Base-by-base conservation (phyloP, 2,329 filamentous ascomycete species). In the Scytalidium sp. region DNA sequence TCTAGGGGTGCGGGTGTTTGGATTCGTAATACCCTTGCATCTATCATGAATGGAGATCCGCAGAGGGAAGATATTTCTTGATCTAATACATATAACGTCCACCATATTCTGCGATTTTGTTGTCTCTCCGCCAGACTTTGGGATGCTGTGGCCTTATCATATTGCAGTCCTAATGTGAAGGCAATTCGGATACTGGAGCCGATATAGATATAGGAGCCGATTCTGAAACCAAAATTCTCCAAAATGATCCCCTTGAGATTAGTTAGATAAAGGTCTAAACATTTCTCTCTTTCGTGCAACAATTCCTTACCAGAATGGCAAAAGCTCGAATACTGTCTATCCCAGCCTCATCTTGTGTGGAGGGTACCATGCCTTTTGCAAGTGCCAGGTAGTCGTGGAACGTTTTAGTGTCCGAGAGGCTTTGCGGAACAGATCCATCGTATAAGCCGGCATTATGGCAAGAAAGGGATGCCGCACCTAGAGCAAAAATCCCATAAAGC, bases 131-230 rank as follows among this genome's bases (percentile, higher is more conserved):
- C 47, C 3, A 45, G 50, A 39, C 52, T 57, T 36, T 57, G 55
- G 15, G 49, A 50, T 20, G 49, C 44, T 8, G 50, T 50, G 1
- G 50, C 44, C 43, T 55, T 54, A 23, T 57, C 55, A 39, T 57
- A 52, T 22, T 57, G 55, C 4, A 57, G 47, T 17, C 55, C 55
- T 6, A 57, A 45, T 3, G 55, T 53, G 27, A 55, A 57, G 13
- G 55, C 55, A 40, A 57, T 57, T 25, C 51, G 50, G 46, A 57
- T 53, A 10, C 47, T 46, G 9, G 55, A 55, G 29, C 55, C 52
- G 50, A 57, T 55, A 21, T 57, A 55, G 19, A 57, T 50, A 45
- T 57, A 57, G 3, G 55, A 55, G 17, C 49, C 51, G 20, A 57
- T 55, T 21, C 55, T 45, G 25, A 50, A 57, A 17, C 46, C 48